A percentile compares a stretch with the other conserved stretches of the same genome.
Evolutionary conservation across 306 rosid genomes (phyloP).

Genomic region (Vigna hirtella): DNA sequence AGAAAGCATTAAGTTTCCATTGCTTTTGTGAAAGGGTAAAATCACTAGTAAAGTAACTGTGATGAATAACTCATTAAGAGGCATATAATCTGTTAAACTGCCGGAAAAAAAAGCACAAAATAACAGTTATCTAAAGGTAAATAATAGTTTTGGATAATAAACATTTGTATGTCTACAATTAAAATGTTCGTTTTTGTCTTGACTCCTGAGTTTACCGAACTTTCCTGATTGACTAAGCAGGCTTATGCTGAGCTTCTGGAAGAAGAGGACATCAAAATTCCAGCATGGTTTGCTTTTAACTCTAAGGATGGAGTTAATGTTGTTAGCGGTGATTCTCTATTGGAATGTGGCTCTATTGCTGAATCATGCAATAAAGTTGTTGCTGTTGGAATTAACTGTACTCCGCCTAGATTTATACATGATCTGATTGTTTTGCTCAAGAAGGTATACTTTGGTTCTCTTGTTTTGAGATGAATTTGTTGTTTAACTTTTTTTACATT

Average conservation of each 20-base stretch:
- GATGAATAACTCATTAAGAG: slow-evolving; percentile 13
- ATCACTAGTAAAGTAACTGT: slow-evolving; percentile 2
- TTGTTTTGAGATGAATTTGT: slow-evolving; percentile 15
- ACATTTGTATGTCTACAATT: neutral
- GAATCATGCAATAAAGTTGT: slow-evolving; percentile 59
- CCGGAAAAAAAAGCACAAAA: slow-evolving; percentile 1
- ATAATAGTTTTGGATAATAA: slow-evolving; percentile 32
- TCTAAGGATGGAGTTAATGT: slow-evolving; percentile 66
- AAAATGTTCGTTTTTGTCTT: slow-evolving; percentile 34
- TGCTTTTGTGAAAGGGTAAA: slow-evolving; percentile 18
- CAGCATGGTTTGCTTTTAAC: slow-evolving; percentile 68
- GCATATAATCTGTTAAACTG: slow-evolving; percentile 17
- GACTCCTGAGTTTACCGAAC: slow-evolving; percentile 23
- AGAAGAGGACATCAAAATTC: slow-evolving; percentile 58
- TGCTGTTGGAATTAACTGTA: slow-evolving; percentile 68
- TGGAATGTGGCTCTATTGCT: slow-evolving; percentile 57
- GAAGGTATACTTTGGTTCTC: slow-evolving; percentile 52
- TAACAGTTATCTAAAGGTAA: slow-evolving; percentile 17
- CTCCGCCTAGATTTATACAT: slow-evolving; percentile 68
- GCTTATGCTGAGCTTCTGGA: slow-evolving; percentile 60
- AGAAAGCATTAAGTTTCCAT: slow-evolving; percentile 2
- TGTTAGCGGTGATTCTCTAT: slow-evolving; percentile 65
- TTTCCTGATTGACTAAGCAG: slow-evolving; percentile 43
- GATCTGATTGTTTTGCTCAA: slow-evolving; percentile 56
- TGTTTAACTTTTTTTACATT: slow-evolving; percentile 24